Base-by-base conservation (phyloP, 2,329 filamentous ascomycete species). In the Nothopassalora personata region DNA sequence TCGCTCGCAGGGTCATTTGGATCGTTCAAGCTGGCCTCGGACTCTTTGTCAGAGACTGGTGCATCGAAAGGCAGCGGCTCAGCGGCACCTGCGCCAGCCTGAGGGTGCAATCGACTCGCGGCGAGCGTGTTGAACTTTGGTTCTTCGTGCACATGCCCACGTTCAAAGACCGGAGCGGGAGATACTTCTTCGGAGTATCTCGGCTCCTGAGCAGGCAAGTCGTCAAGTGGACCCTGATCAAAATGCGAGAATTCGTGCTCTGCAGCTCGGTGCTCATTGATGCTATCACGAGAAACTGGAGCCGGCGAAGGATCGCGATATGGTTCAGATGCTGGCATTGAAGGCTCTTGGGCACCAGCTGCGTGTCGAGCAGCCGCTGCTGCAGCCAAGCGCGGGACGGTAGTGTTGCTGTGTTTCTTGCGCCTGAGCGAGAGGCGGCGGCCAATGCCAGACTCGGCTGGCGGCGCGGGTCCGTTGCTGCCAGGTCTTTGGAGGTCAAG, bases 161-260 rank as follows among this genome's bases (percentile, higher is more conserved):
- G 19, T 11, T 28, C 23, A 28, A 4, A 28, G 19, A 28, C 19
- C 19, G 62, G 61, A 33, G 57, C 18, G 4, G 64, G 60, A 7
- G 62, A 62, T 3, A 53, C 53, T 28, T 66, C 66, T 9, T 65
- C 54, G 9, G 73, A 69, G 23, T 75, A 74, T 3, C 74, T 71
- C 4, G 90, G 90, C 10, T 84, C 80, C 70, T 95, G 96, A 1
- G 91, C 90, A 3, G 94, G 93, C 72, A 94, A 89, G 58, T 97
- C 91, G 9, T 83, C 75, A 27, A 97, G 81, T 1, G 94, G 94
- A 1, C 92, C 94, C 75, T 97, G 93, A 69, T 94, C 89, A 70
- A 97, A 97, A 27, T 79, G 79, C 15, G 82, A 82, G 68, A 86
- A 86, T 57, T 86, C 86, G 10, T 81, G 75, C 33, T 80, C 77